Evolutionary conservation across 768 basidiomycete species (phyloP).

Genomic region (Cystobasidium onofrii): DNA sequence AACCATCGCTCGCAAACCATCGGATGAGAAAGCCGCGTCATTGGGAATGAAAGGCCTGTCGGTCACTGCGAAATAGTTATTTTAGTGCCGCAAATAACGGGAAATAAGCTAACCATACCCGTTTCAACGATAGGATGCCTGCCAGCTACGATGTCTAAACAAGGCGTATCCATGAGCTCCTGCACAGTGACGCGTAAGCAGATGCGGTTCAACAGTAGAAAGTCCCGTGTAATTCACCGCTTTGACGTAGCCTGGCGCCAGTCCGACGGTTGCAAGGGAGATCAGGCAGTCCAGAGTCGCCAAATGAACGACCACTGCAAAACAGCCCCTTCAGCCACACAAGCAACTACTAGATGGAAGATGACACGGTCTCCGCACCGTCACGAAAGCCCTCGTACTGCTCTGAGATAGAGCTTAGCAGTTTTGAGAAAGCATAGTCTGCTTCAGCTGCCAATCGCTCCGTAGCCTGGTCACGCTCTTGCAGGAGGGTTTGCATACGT

Average conservation of each 20-base stretch:
- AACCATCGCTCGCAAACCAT: conserved; percentile 43
- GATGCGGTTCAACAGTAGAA: no score
- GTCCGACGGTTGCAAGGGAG: conserved; percentile 70
- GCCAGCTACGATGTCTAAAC: conserved; percentile 70
- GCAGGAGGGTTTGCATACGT: conserved; percentile 54
- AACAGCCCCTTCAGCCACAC: background rate
- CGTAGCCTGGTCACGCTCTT: conserved; percentile 64
- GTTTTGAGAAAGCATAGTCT: conserved; percentile 10
- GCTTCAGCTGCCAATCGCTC: conserved; percentile 60
- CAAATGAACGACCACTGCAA: conserved; percentile 66
- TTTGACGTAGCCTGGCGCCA: conserved; percentile 55
- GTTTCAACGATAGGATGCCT: conserved; percentile 86
- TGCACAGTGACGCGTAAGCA: conserved; percentile 47
- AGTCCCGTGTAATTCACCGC: no score
- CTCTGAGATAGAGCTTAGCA: background rate
- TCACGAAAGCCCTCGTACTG: conserved; percentile 29
- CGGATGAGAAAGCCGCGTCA: conserved; percentile 58
- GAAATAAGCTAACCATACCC: background rate
- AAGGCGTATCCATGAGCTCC: conserved; percentile 57
- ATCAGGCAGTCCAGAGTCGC: conserved; percentile 71
- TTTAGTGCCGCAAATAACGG: background rate
- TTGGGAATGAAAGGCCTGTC: conserved; percentile 82
- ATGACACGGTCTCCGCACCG: background rate
- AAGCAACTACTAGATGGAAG: background rate
- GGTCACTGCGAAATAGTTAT: conserved; percentile 50